Percentiles rank a stretch among this genome's conserved stretches.
These are phyloP conservation scores for Fonsecaea multimorphosa DNA, from an alignment of 2,329 filamentous ascomycete species.

Conservation along the genomic window DNA sequence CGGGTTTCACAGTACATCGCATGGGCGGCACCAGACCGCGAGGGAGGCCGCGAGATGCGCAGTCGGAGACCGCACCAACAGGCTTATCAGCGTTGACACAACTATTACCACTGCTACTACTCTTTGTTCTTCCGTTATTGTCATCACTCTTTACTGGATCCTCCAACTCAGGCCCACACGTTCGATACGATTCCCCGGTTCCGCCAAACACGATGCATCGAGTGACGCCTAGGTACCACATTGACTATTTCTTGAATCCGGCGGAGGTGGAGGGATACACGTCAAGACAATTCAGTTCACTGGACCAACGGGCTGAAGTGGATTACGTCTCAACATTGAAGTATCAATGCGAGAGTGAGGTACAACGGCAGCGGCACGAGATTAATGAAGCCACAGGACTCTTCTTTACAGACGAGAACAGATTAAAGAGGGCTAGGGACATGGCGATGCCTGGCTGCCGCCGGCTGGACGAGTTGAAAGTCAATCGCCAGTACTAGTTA, in stretches of 20 bases:
- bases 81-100: constrained; percentile 67
- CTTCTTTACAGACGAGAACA: constrained; percentile 81
- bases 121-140: constrained; percentile 84
- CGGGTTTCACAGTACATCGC: constrained; percentile 91
- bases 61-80: constrained; percentile 59
- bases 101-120: constrained; percentile 83
- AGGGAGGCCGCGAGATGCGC: constrained; percentile 72
- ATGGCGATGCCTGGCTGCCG: constrained; percentile 67
- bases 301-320: constrained; percentile 79
- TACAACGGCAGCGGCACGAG: constrained; percentile 67
- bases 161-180: constrained; percentile 65
- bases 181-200: constrained; percentile 75
- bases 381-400: constrained; percentile 82
- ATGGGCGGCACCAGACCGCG: constrained; percentile 83
- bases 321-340: constrained; percentile 72
- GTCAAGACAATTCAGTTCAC: constrained; percentile 69
- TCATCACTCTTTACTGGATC: constrained; percentile 75
- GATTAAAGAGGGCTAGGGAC: constrained; percentile 72
- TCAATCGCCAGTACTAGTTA: constrained; percentile 42
- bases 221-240: constrained; percentile 70
- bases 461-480: constrained; percentile 59
- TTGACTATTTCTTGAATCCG: constrained; percentile 87
- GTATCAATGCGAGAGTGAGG: constrained; percentile 76
- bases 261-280: constrained; percentile 74
- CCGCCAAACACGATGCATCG: constrained; percentile 77